phyloP scores from a whole-genome alignment of 2,329 filamentous ascomycete species.

The Alternaria metachromatica region DNA sequence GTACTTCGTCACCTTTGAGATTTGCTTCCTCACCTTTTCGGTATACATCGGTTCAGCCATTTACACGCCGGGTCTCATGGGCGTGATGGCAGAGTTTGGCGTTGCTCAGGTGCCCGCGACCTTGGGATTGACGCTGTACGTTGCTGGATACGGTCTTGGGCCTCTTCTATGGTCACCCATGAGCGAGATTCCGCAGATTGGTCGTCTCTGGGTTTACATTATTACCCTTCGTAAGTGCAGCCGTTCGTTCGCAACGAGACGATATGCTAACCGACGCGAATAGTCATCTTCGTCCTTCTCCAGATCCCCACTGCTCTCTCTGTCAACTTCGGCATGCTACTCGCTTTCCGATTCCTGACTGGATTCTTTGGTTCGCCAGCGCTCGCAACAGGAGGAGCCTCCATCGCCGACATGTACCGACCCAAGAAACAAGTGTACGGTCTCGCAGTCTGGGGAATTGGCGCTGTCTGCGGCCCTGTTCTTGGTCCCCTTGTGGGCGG shows the following conservation, averaged over 20 bases:
- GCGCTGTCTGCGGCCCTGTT: constrained; percentile 51
- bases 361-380: constrained; percentile 57
- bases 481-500: constrained; percentile 54
- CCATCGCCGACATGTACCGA: constrained; percentile 55
- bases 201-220: constrained; percentile 50
- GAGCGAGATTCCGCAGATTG: constrained; percentile 57
- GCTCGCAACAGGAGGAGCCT: constrained; percentile 56
- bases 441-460: constrained; percentile 51
- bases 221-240: constrained; percentile 21
- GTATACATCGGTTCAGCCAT: constrained; percentile 61
- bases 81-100: constrained; percentile 60
- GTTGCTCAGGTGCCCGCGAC: constrained; percentile 57
- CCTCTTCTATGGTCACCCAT: constrained; percentile 51
- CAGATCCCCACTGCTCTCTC: constrained; percentile 56
- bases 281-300: constrained; percentile 56
- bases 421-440: constrained; percentile 50
- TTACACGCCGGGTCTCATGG: constrained; percentile 53
- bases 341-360: constrained; percentile 59
- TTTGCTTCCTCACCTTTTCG: constrained; percentile 60
- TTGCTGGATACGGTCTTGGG: constrained; percentile 42
- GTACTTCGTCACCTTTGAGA: constrained; percentile 54
- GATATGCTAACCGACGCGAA: not conserved
- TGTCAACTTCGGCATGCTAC: constrained; percentile 58
- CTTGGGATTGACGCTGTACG: constrained; percentile 52
- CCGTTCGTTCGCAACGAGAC: too few relatives aligned